Conservation (phyloP, 768 basidiomycete species). For the Sutorius australiensis region DNA sequence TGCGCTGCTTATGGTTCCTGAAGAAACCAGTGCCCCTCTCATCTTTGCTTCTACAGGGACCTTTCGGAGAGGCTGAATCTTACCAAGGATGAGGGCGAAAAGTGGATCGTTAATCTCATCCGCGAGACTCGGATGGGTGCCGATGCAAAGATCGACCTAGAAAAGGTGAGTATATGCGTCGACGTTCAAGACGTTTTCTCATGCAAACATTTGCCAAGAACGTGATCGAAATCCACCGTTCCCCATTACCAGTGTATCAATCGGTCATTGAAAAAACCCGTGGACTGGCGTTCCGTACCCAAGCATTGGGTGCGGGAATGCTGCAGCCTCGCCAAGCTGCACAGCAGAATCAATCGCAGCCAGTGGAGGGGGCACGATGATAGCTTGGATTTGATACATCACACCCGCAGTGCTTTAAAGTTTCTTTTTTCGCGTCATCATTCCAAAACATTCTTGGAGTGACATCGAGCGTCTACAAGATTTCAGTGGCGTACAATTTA, state of each 20-base stretch:
- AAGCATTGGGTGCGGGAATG: conserved; percentile 83
- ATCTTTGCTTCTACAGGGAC: conserved; percentile 49
- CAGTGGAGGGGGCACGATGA: conserved; percentile 29
- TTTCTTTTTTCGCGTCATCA: not conserved
- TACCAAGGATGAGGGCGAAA: conserved; percentile 93
- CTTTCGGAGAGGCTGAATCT: conserved; percentile 92
- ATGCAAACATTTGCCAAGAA: conserved; percentile 54
- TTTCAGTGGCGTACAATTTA: not conserved
- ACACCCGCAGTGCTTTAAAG: conserved; percentile 5
- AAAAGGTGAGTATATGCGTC: conserved; percentile 55
- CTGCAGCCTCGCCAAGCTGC: conserved; percentile 32
- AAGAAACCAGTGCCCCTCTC: not conserved
- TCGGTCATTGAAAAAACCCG: conserved; percentile 94
- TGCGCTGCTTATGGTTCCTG: conserved; percentile 31
- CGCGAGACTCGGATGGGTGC: conserved; percentile 95
- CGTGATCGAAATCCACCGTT: conserved; percentile 92
- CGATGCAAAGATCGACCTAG: conserved; percentile 96
- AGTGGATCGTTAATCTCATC: conserved; percentile 99
- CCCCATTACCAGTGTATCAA: conserved; percentile 87
- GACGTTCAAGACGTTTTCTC: not conserved
- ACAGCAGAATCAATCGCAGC: conserved; percentile 30
- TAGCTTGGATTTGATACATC: conserved; percentile 1
- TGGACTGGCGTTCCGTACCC: conserved; percentile 85
- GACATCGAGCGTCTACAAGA: not conserved
- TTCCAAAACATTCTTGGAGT: not conserved